Evolutionary conservation across 2,329 filamentous ascomycete genomes (phyloP).

Genomic region (Ophiostoma ulmi): DNA sequence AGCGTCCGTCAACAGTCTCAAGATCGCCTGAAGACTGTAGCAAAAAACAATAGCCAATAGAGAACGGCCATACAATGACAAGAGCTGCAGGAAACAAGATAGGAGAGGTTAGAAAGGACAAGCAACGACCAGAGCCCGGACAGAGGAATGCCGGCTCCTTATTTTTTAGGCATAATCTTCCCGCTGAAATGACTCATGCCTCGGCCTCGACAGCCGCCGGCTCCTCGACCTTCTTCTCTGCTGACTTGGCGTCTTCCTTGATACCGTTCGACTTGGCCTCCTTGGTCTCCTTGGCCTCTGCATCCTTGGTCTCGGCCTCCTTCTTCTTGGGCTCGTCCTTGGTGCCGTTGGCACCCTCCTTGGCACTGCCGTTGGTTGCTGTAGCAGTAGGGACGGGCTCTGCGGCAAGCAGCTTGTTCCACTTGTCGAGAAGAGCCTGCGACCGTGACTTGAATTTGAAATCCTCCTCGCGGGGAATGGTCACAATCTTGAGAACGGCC

Average conservation of each 20-base stretch:
- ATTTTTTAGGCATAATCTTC: not conserved
- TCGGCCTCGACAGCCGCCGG: conserved; percentile 25
- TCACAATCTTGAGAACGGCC: conserved; percentile 80
- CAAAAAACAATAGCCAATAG: not conserved
- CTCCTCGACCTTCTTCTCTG: conserved; percentile 23
- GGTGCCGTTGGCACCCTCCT: conserved; percentile 29
- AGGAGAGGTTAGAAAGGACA: not conserved
- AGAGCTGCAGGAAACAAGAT: not conserved
- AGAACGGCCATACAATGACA: not conserved
- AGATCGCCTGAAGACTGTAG: not conserved
- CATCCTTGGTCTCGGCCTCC: conserved; percentile 37
- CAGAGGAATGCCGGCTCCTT: not conserved
- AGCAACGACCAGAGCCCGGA: not conserved
- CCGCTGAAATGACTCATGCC: conserved; percentile 18
- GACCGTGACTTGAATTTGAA: conserved; percentile 85
- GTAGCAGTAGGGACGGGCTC: conserved; percentile 38
- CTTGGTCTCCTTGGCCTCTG: conserved; percentile 36
- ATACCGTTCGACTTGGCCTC: conserved; percentile 36
- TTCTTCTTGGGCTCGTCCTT: conserved; percentile 30
- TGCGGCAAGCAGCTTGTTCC: conserved; percentile 70
- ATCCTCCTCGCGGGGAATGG: conserved; percentile 82
- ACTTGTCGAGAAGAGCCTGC: conserved; percentile 72
- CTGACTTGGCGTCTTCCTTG: conserved; percentile 26
- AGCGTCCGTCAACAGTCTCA: not conserved
- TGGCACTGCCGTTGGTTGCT: conserved; percentile 32